A percentile compares a stretch with the other conserved stretches of the same genome.
phyloP scores from a whole-genome alignment of 371 early-diverging fungal genomes.

The Lichtheimia corymbifera region DNA sequence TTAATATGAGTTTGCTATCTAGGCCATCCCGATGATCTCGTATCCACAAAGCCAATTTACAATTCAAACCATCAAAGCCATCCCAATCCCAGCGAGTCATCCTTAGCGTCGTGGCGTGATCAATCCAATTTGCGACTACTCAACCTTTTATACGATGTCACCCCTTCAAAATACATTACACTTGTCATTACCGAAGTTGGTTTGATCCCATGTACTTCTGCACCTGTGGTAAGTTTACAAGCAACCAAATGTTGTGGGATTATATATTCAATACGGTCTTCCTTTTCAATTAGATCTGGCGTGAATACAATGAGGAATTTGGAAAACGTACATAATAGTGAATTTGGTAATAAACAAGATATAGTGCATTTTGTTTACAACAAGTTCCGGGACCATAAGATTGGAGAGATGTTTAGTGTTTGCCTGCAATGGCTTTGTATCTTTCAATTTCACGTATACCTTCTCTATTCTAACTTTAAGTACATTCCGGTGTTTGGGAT shows the following conservation, averaged over 20 bases:
- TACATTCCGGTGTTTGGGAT: too few relatives aligned
- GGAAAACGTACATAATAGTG: slow-evolving; percentile 27
- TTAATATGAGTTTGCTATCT: neutral
- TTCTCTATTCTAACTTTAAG: too few relatives aligned
- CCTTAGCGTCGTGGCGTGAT: slow-evolving; percentile 67
- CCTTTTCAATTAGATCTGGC: slow-evolving; percentile 46
- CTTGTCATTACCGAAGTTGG: slow-evolving; percentile 95
- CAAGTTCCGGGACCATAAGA: too few relatives aligned
- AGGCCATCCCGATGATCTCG: slow-evolving; percentile 82
- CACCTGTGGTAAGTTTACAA: slow-evolving; percentile 72
- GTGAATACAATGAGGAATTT: slow-evolving; percentile 57
- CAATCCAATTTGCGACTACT: slow-evolving; percentile 75
- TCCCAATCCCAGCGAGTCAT: slow-evolving; percentile 14
- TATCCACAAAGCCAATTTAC: slow-evolving; percentile 53
- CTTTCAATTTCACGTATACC: too few relatives aligned
- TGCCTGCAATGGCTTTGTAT: too few relatives aligned
- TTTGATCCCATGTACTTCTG: slow-evolving; percentile 91
- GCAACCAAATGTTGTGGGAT: neutral
- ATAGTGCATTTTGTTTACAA: too few relatives aligned
- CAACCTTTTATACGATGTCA: slow-evolving; percentile 91
- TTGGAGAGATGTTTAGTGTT: too few relatives aligned
- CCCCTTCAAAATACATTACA: slow-evolving; percentile 90
- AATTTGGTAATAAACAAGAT: too few relatives aligned
- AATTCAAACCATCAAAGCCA: slow-evolving; percentile 22
- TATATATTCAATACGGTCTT: neutral